phyloP scores from a whole-genome alignment of 441 rosid genomes.

The Cnidoscolus chayamansa region DNA sequence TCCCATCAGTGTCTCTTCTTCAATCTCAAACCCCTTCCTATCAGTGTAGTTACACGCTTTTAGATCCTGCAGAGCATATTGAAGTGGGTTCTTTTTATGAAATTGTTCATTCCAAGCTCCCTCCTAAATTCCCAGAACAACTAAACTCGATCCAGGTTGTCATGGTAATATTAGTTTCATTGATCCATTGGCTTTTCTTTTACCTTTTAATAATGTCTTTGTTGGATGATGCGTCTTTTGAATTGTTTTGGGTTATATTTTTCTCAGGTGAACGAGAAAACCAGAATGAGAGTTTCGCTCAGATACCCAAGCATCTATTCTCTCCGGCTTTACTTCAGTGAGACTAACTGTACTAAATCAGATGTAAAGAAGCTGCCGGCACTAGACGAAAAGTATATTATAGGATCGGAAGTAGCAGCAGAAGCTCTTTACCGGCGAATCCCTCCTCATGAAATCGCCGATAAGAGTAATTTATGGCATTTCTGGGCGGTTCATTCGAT shows the following conservation, averaged over 20 bases:
- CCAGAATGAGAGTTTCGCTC: constrained; percentile 47
- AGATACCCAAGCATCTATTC: constrained; percentile 67
- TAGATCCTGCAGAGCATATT: constrained; percentile 48
- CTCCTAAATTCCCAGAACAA: constrained; percentile 50
- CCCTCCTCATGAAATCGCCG: constrained; percentile 46
- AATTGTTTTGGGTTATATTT: constrained; percentile 1
- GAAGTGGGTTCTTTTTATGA: constrained; percentile 70
- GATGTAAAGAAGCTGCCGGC: constrained; percentile 50
- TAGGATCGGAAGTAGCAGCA: constrained; percentile 55
- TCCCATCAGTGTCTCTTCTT: not conserved
- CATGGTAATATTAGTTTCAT: constrained; percentile 41
- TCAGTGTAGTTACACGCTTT: not conserved
- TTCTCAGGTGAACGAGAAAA: constrained; percentile 66
- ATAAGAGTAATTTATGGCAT: constrained; percentile 39
- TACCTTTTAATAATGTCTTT: not conserved
- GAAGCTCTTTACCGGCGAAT: constrained; percentile 63
- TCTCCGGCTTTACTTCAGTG: constrained; percentile 48
- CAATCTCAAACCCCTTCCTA: not conserved
- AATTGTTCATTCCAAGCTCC: constrained; percentile 59
- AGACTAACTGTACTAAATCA: constrained; percentile 25
- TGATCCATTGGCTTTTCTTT: too few relatives aligned
- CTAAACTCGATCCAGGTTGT: constrained; percentile 59
- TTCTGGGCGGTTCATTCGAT: constrained; percentile 55
- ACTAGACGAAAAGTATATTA: constrained; percentile 58
- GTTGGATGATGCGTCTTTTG: not conserved